Conservation (phyloP, 768 basidiomycete genomes). For the Suillus paluster region DNA sequence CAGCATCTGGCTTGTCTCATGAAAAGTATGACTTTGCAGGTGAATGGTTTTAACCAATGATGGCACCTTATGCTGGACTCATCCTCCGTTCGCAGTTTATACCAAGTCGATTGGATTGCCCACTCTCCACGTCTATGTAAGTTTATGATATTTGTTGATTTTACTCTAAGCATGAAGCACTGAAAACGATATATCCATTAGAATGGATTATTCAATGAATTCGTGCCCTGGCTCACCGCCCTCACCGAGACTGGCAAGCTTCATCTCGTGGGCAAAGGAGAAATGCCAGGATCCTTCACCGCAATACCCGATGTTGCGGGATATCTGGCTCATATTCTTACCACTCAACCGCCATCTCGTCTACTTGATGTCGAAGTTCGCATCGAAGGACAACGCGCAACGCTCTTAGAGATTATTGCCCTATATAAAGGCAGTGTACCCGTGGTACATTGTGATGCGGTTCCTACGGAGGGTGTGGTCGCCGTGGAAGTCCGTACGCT, state of each 20-base stretch:
- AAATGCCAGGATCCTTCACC: slow-evolving; percentile 28
- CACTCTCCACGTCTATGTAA: slow-evolving; percentile 26
- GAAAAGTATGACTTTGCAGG: slow-evolving; percentile 23
- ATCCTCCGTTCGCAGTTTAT: slow-evolving; percentile 11
- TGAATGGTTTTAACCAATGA: not conserved
- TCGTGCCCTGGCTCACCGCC: slow-evolving; percentile 28
- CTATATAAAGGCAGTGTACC: slow-evolving; percentile 15
- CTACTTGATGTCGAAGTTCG: slow-evolving; percentile 14
- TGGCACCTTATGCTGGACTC: not conserved
- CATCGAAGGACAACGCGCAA: slow-evolving; percentile 22
- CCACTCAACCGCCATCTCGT: slow-evolving; percentile 12
- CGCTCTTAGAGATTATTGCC: slow-evolving; percentile 13
- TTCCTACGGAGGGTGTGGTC: slow-evolving; percentile 8
- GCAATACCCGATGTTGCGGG: slow-evolving; percentile 27
- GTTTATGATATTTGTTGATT: not conserved
- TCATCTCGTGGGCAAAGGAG: slow-evolving; percentile 23
- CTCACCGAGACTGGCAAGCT: slow-evolving; percentile 19
- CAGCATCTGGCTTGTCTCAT: slow-evolving; percentile 18
- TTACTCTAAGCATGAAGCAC: not conserved
- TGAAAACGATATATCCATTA: slow-evolving; percentile 3
- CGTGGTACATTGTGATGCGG: slow-evolving; percentile 10
- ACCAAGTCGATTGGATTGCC: slow-evolving; percentile 20
- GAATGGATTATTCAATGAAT: slow-evolving; percentile 27
- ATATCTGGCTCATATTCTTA: slow-evolving; percentile 28
- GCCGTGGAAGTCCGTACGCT: not conserved